phyloP scores from a whole-genome alignment of 2,329 filamentous ascomycete species.

The Nemania serpens region DNA sequence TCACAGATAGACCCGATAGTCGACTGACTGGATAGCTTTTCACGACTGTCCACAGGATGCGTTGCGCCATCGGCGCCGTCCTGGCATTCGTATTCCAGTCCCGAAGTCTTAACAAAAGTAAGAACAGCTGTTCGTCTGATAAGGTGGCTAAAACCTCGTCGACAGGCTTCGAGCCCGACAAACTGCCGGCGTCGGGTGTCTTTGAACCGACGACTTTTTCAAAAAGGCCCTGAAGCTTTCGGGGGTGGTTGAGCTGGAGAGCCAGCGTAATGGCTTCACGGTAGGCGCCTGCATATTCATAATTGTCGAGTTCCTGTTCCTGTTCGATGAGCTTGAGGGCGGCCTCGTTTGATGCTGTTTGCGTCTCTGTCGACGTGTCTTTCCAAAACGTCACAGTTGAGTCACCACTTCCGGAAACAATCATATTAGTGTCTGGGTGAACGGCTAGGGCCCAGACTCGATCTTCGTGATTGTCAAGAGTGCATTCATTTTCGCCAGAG shows the following conservation, averaged over 20 bases:
- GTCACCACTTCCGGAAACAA: slow-evolving; percentile 91
- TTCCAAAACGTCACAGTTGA: slow-evolving; percentile 95
- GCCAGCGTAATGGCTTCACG: slow-evolving; percentile 91
- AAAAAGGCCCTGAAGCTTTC: slow-evolving; percentile 82
- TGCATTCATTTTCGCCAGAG: slow-evolving; percentile 82
- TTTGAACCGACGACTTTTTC: slow-evolving; percentile 72
- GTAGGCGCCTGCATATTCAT: slow-evolving; percentile 85
- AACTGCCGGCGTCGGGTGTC: slow-evolving; percentile 63
- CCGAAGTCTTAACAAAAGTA: slow-evolving; percentile 77
- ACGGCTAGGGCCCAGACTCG: slow-evolving; percentile 89
- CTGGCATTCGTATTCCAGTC: slow-evolving; percentile 98
- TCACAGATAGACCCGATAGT: slow-evolving; percentile 71
- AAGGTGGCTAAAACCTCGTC: slow-evolving; percentile 82
- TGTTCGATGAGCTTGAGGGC: slow-evolving; percentile 85
- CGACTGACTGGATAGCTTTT: slow-evolving; percentile 79
- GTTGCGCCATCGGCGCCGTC: slow-evolving; percentile 83
- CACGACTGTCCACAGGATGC: slow-evolving; percentile 79
- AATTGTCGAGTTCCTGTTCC: slow-evolving; percentile 92
- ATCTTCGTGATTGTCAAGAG: slow-evolving; percentile 95
- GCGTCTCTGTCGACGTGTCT: slow-evolving; percentile 83
- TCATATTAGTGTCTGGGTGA: slow-evolving; percentile 68
- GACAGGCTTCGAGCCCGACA: slow-evolving; percentile 70
- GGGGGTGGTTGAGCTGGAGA: slow-evolving; percentile 92
- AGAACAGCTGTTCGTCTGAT: slow-evolving; percentile 83
- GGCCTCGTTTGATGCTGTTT: slow-evolving; percentile 72